Base-by-base conservation (phyloP, 2,329 filamentous ascomycete genomes). In the Exophiala sideris region DNA sequence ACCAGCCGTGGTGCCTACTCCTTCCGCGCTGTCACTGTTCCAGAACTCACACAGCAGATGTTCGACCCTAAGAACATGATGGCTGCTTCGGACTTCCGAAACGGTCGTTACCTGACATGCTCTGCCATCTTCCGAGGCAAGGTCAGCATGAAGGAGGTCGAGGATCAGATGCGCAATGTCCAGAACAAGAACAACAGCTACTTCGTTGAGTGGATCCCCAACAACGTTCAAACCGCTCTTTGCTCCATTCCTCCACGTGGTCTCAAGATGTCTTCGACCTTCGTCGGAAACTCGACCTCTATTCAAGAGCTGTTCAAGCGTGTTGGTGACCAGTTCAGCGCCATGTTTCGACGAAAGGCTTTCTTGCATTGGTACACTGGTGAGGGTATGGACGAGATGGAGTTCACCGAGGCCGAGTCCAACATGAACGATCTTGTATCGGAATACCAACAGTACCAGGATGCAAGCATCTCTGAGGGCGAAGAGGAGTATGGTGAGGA, bases 31-130 rank as follows among this genome's bases (percentile, higher is more conserved):
- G 88, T 97, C 76, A 91, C 87, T 71, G 94, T 99, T 60, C 92
- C 94, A 55, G 94, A 99, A 83, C 85, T 99, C 76, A 97, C 94
- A 70, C 94, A 99, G 83, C 94, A 99, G 79, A 97, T 99, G 91
- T 99, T 95, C 83, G 94, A 99, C 82, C 92, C 94, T 71, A 99
- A 97, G 91, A 99, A 99, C 87, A 99, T 99, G 92, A 99, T 99
- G 94, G 94, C 94, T 79, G 94, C 94, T 64, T 95, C 91, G 62
- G 94, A 99, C 82, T 99, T 99, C 91, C 90, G 94, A 71, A 99
- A 97, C 78, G 94, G 94, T 76, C 94, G 94, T 71, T 99, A 99
- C 84, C 86, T 99, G 71, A 99, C 94, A 67, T 99, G 94, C 87
- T 97, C 88, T 76, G 91, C 94, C 74, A 96, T 99, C 79, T 99